Evolutionary conservation across 202 grass and related monocot species (phyloP).

Genomic region (Setaria italica): DNA sequence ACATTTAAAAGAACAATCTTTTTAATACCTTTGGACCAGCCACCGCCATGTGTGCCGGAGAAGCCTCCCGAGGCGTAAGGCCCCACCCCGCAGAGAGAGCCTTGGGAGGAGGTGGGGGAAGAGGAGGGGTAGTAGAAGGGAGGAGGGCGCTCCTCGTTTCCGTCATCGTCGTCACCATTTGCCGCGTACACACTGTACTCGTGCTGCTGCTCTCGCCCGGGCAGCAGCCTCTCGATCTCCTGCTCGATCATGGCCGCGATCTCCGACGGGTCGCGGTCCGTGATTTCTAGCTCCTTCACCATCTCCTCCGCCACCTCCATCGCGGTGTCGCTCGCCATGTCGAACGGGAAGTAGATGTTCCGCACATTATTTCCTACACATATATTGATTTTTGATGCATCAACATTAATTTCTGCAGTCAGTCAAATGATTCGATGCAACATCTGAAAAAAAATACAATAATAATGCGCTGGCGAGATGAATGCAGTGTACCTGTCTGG

Average conservation of each 20-base stretch:
- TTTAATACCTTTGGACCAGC: conserved; percentile 46
- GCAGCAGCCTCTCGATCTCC: conserved; percentile 66
- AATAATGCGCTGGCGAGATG: not conserved
- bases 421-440: not conserved
- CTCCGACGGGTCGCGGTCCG: conserved; percentile 61
- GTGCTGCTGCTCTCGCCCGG: conserved; percentile 59
- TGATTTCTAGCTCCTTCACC: conserved; percentile 92
- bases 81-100: conserved; percentile 49
- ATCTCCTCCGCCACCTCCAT: conserved; percentile 83
- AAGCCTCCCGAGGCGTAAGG: not conserved
- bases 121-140: conserved; percentile 71
- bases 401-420: not conserved
- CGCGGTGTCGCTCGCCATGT: conserved; percentile 68
- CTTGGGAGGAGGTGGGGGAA: conserved; percentile 66
- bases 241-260: conserved; percentile 89
- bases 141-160: conserved; percentile 48
- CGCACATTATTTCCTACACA: conserved; percentile 26
- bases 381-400: too few relatives aligned
- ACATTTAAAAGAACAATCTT: too few relatives aligned
- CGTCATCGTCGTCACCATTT: conserved; percentile 34
- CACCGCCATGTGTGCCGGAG: conserved; percentile 19
- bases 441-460: too few relatives aligned
- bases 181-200: conserved; percentile 51
- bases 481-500: conserved; percentile 44
- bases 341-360: conserved; percentile 99